These are phyloP conservation scores for Globisporangium nodosum DNA, from an alignment of 352 stramenopile genomes.

Conservation along the genomic window DNA sequence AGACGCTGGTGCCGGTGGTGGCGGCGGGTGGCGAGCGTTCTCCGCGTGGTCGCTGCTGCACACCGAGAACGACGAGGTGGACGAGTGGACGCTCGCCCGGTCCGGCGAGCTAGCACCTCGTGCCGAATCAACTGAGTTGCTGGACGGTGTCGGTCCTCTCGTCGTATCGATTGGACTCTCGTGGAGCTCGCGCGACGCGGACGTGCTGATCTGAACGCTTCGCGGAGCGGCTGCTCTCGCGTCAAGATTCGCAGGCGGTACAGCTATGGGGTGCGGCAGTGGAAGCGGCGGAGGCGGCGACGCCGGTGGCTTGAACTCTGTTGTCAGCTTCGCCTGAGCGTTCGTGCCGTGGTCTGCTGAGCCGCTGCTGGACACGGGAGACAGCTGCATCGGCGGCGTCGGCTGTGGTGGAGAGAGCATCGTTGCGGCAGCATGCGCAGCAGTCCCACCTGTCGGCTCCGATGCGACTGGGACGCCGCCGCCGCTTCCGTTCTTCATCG, in stretches of 20 bases:
- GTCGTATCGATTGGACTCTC: not conserved
- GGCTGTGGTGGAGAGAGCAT: not conserved
- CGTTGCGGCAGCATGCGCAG: not conserved
- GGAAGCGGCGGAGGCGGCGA: conserved; percentile 6
- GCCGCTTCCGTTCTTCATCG: not conserved
- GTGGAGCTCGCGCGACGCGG: conserved; percentile 1
- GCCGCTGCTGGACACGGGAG: conserved; percentile 8
- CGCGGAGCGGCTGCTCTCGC: not conserved
- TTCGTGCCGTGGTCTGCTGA: not conserved
- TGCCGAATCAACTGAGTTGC: not conserved
- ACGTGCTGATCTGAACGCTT: not conserved
- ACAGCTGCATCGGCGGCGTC: not conserved
- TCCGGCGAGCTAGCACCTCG: conserved; percentile 2
- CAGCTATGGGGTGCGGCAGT: conserved; percentile 9
- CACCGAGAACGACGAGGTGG: conserved; percentile 8
- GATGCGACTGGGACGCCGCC: not conserved
- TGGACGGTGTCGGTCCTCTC: not conserved
- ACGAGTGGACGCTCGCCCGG: conserved; percentile 11
- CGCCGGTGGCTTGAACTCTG: conserved; percentile 10
- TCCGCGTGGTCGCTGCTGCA: conserved; percentile 2
- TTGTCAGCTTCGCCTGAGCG: conserved; percentile 2
- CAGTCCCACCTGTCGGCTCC: not conserved
- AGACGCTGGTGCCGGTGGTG: not conserved
- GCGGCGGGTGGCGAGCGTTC: not conserved
- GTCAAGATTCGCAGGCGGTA: conserved; percentile 4